Base-by-base conservation (phyloP, 2,329 filamentous ascomycete genomes). In the Aureobasidium vineae region DNA sequence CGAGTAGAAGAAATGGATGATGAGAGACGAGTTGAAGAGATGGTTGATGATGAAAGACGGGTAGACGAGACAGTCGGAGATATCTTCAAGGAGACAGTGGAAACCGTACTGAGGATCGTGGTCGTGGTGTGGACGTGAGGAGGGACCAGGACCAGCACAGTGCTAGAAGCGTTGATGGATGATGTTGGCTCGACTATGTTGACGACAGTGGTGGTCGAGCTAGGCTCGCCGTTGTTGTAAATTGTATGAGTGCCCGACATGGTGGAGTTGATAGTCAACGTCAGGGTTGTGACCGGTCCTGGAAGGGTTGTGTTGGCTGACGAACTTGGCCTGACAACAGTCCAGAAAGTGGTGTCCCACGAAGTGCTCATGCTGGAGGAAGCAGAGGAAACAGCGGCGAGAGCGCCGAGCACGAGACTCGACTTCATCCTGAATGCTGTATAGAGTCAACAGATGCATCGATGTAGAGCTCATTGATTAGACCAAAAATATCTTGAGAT, bases 361-460 rank as follows among this genome's bases (percentile, higher is more conserved):
- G 26, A 21, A 16, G 8, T 41, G 4, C 16, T 23, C 11, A 26
- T 26, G 23, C 16, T 33, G 36, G 23, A 23, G 15, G 36, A 40
- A 57, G 56, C 56, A 19, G 40, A 31, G 16, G 56, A 60, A 19
- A 60, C 11, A 33, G 56, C 56, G 16, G 56, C 40, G 8, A 60
- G n/a, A 31, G 40, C 41, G 26, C 56, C 33, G 40, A 60, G 40
- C 26, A 45, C 26, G 26, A 60, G 33, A 23, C 19, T 33, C 16
- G 41, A 26, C 40, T 45, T 60, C 56, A 60, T 60, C 28, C n/a
- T 47, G 26, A 13, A 41, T 33, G 11, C 23, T 33, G 13, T 19
- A 15, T 10, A 36, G 11, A 40, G 33, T 56, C 19, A 56, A 4
- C 21, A 40, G 21, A 16, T 33, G 21, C 11, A 10, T 28, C 13